Conservation (phyloP, 306 rosid genomes). For the Malus fusca region DNA sequence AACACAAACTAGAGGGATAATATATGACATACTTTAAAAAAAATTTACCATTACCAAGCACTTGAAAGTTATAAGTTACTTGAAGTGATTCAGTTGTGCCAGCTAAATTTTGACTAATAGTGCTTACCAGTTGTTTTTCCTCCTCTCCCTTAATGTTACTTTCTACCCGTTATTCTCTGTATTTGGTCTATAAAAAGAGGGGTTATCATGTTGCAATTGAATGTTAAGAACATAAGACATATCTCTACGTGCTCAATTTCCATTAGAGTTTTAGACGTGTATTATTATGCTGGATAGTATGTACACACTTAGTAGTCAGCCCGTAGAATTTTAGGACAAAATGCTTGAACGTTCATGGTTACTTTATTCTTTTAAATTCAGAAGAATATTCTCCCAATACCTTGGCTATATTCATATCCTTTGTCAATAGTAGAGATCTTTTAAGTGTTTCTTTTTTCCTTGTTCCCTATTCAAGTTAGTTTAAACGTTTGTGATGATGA, state of each 20-base stretch:
- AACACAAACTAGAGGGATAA: too few species aligned
- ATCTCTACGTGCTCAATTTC: background rate
- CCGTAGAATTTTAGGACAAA: background rate
- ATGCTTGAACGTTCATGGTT: background rate
- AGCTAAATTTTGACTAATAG: background rate
- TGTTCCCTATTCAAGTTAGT: background rate
- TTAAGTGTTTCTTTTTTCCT: background rate
- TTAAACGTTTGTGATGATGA: background rate
- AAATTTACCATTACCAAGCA: too few species aligned
- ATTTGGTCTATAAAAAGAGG: background rate
- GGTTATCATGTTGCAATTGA: background rate
- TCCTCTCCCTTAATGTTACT: slow-evolving; percentile 3
- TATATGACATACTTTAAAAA: too few species aligned
- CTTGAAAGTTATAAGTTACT: too few species aligned
- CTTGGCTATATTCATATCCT: background rate
- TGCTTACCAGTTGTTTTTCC: background rate
- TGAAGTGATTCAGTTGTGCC: slow-evolving; percentile 18
- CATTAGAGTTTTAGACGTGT: background rate
- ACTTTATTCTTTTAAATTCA: background rate
- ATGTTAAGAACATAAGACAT: background rate
- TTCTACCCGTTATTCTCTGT: background rate
- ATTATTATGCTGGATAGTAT: background rate
- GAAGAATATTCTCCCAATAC: background rate
- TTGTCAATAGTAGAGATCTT: too few species aligned
- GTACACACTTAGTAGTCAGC: background rate